Conservation (phyloP, 2,329 filamentous ascomycete genomes). For the Colletotrichum sp. region DNA sequence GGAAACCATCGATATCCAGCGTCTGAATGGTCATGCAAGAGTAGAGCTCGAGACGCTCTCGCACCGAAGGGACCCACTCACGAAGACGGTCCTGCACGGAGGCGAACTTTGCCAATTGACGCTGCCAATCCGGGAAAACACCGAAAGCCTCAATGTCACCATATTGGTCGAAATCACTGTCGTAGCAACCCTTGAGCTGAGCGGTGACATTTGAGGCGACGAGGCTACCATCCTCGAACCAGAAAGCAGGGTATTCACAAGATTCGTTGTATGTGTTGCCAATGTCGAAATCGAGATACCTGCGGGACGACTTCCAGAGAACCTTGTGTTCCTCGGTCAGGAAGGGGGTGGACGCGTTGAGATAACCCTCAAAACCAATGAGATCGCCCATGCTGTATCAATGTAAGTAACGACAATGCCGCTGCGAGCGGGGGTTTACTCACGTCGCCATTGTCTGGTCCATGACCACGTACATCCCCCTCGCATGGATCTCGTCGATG, state of each 20-base stretch:
- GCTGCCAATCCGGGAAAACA: slow-evolving; percentile 66
- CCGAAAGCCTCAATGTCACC: slow-evolving; percentile 69
- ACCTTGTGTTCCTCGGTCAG: slow-evolving; percentile 60
- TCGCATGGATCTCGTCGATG: slow-evolving; percentile 64
- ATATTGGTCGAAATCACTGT: slow-evolving; percentile 69
- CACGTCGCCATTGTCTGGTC: slow-evolving; percentile 63
- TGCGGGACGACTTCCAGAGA: slow-evolving; percentile 57
- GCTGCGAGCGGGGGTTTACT: background rate
- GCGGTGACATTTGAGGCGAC: slow-evolving; percentile 50
- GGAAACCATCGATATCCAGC: slow-evolving; percentile 71
- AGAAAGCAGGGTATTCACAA: slow-evolving; percentile 66
- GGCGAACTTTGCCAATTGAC: slow-evolving; percentile 69
- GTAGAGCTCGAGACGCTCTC: slow-evolving; percentile 62
- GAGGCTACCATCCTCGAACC: slow-evolving; percentile 60
- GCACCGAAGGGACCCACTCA: slow-evolving; percentile 65
- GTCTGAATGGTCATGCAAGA: slow-evolving; percentile 67
- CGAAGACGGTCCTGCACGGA: slow-evolving; percentile 71
- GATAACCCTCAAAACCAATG: slow-evolving; percentile 65
- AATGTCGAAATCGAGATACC: slow-evolving; percentile 64
- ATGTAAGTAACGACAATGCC: background rate
- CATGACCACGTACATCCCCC: slow-evolving; percentile 69
- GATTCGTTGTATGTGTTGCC: slow-evolving; percentile 57
- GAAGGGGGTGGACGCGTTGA: slow-evolving; percentile 64
- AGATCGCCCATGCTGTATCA: slow-evolving; percentile 63
- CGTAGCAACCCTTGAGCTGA: slow-evolving; percentile 58